phyloP scores from a whole-genome alignment of 208 protist species.

The Hexamita inflata region DNA sequence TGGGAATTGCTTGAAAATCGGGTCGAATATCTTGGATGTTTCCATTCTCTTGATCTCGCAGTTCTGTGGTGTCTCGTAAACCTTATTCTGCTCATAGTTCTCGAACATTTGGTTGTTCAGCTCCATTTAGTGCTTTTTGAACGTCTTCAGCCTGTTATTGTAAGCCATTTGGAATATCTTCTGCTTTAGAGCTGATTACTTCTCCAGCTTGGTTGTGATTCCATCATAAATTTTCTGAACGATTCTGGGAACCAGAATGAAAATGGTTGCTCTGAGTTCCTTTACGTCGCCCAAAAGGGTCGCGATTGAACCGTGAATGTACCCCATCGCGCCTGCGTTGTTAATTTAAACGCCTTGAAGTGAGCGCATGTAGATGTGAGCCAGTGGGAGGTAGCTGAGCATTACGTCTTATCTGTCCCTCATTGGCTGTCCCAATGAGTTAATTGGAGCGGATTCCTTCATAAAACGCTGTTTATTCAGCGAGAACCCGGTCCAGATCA shows the following conservation, averaged over 20 bases:
- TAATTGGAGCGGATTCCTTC: too few species aligned
- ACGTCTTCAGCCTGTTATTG: neutral
- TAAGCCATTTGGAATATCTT: neutral
- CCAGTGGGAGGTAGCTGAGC: slow-evolving; percentile 19
- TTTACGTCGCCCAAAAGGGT: slow-evolving; percentile 15
- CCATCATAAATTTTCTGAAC: slow-evolving; percentile 19
- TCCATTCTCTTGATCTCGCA: too few species aligned
- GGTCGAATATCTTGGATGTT: too few species aligned
- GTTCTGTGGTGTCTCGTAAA: too few species aligned
- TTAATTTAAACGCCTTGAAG: neutral
- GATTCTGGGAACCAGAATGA: slow-evolving; percentile 27
- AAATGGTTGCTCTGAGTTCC: slow-evolving; percentile 21
- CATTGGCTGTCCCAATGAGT: too few species aligned
- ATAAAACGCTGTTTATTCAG: too few species aligned
- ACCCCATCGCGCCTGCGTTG: neutral
- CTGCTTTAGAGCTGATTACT: neutral
- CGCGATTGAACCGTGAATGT: neutral
- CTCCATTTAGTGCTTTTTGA: neutral
- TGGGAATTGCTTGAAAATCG: neutral
- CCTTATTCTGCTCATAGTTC: too few species aligned
- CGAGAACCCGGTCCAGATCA: neutral
- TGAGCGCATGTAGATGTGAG: slow-evolving; percentile 28
- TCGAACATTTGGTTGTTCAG: neutral
- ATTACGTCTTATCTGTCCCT: neutral
- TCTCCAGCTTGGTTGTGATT: slow-evolving; percentile 14